These are phyloP conservation scores for Aspergillus olivimuriae DNA, from an alignment of 495 filamentous ascomycete species.

Conservation along the genomic window DNA sequence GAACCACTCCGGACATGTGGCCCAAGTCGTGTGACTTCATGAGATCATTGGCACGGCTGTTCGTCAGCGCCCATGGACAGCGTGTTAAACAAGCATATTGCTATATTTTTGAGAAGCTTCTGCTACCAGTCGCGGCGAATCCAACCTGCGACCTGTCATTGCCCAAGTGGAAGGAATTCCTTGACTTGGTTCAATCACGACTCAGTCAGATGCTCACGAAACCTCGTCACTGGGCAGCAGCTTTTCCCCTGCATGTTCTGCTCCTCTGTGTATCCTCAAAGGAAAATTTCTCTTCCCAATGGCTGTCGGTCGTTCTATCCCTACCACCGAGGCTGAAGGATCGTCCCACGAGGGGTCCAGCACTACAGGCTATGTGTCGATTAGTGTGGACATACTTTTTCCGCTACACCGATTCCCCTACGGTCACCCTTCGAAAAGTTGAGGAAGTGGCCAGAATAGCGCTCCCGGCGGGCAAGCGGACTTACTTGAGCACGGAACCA, in stretches of 20 bases:
- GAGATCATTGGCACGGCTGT: constrained; percentile 69
- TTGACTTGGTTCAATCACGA: constrained; percentile 67
- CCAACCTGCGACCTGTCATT: constrained; percentile 65
- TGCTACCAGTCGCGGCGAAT: constrained; percentile 81
- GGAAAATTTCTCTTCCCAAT: constrained; percentile 77
- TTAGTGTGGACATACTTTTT: constrained; percentile 97
- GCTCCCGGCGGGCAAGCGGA: constrained; percentile 69
- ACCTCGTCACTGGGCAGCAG: constrained; percentile 80
- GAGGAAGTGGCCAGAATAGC: constrained; percentile 81
- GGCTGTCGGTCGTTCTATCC: constrained; percentile 71
- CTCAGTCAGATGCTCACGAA: constrained; percentile 79
- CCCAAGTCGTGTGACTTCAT: constrained; percentile 85
- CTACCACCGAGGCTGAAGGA: constrained; percentile 79
- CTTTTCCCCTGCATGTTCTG: constrained; percentile 79
- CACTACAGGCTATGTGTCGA: constrained; percentile 82
- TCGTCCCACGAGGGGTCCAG: constrained; percentile 67
- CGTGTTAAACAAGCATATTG: constrained; percentile 91
- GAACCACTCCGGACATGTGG: constrained; percentile 65
- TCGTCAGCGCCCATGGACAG: constrained; percentile 76
- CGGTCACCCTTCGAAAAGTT: constrained; percentile 65
- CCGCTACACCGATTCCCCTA: constrained; percentile 65
- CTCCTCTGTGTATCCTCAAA: constrained; percentile 80
- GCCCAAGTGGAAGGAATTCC: constrained; percentile 78
- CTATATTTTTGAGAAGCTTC: constrained; percentile 75
- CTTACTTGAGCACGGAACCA: constrained; percentile 72